Conservation (phyloP, 1,284 basidiomycete genomes). For the Baeospora myosura region DNA sequence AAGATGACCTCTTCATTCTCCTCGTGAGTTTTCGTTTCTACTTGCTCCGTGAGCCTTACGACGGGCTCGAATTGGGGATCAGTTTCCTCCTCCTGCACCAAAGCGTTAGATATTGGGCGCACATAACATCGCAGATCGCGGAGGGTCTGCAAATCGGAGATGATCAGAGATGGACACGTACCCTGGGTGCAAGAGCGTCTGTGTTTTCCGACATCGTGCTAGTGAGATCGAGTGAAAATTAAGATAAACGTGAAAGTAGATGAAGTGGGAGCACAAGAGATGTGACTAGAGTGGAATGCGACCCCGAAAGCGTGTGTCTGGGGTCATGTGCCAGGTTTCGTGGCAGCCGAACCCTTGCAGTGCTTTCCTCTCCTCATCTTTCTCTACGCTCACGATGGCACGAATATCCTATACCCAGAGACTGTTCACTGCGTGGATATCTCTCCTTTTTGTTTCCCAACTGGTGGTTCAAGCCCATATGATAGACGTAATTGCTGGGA, state of each 20-base stretch:
- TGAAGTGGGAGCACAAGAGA: constrained; percentile 23
- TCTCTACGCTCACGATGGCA: neutral
- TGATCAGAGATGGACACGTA: constrained; percentile 28
- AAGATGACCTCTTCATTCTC: constrained; percentile 92
- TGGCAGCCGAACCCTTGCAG: neutral
- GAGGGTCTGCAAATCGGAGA: constrained; percentile 3
- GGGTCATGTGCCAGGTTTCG: neutral
- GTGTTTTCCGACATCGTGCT: constrained; percentile 52
- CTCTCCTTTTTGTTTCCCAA: constrained; percentile 25
- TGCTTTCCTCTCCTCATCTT: neutral
- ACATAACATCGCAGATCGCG: neutral
- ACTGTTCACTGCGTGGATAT: neutral
- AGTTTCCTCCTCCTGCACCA: constrained; percentile 68
- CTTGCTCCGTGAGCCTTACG: constrained; percentile 92
- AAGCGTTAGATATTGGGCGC: constrained; percentile 11
- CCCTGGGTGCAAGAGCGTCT: constrained; percentile 64
- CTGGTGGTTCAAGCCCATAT: constrained; percentile 51
- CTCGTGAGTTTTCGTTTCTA: constrained; percentile 92
- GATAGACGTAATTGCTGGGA: constrained; percentile 67
- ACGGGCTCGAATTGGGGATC: constrained; percentile 96
- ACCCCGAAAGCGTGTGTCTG: constrained; percentile 15
- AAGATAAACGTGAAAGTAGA: constrained; percentile 24
- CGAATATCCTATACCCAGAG: constrained; percentile 1
- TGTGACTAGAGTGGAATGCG: too few relatives aligned
- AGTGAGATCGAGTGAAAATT: constrained; percentile 15